phyloP scores from a whole-genome alignment of 306 rosid species.

The Luffa acutangula region DNA sequence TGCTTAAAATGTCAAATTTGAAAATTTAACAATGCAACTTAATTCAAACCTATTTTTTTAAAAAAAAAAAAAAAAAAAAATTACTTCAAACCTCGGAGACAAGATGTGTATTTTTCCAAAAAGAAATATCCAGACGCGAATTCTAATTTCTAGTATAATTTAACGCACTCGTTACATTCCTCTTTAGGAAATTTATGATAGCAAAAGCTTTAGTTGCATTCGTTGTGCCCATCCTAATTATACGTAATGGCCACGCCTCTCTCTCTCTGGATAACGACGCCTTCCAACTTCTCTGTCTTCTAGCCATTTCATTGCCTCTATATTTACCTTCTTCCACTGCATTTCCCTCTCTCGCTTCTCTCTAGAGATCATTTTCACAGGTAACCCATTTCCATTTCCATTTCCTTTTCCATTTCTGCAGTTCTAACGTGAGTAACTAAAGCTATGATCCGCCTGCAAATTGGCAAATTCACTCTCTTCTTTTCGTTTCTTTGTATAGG shows the following conservation, averaged over 20 bases:
- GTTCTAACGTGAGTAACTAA: background rate
- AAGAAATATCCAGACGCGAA: too few species aligned
- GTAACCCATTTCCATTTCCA: background rate
- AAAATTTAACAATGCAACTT: too few species aligned
- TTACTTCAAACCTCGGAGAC: too few species aligned
- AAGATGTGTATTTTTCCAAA: too few species aligned
- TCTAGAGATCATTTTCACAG: background rate
- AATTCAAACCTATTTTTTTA: too few species aligned
- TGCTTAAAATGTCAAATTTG: too few species aligned
- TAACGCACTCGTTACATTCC: too few species aligned
- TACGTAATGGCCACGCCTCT: background rate
- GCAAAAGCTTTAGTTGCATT: too few species aligned
- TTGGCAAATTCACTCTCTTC: background rate
- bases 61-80: too few species aligned
- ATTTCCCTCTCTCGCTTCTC: background rate
- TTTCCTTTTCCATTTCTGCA: background rate
- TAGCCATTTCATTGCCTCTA: background rate
- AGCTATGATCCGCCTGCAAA: background rate
- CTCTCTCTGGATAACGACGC: background rate
- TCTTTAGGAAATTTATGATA: too few species aligned
- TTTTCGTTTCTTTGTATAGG: background rate
- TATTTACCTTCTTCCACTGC: background rate
- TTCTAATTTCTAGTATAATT: too few species aligned
- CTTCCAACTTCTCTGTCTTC: background rate
- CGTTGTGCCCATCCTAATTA: too few species aligned